Percentiles rank a stretch among this genome's conserved stretches.
Conservation (phyloP, 345 rosid species). For the Ceriops decandra region DNA sequence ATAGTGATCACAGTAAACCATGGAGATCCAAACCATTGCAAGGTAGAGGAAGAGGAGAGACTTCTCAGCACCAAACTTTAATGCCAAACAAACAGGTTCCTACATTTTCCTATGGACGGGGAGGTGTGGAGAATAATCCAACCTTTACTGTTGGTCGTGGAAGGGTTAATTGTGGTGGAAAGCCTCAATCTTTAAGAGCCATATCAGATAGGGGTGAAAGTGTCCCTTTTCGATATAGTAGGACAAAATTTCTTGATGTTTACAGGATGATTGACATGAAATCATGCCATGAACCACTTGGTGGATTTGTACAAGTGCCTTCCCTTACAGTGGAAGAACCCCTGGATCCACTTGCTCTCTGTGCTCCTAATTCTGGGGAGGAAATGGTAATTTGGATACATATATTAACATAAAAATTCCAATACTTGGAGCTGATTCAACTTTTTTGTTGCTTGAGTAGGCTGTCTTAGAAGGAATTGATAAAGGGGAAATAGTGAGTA, state of each 20-base stretch:
- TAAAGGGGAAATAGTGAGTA: constrained; percentile 73
- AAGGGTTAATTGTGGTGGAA: constrained; percentile 53
- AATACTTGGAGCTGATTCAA: constrained; percentile 18
- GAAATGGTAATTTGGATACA: constrained; percentile 61
- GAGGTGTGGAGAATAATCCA: constrained; percentile 59
- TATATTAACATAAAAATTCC: constrained; percentile 14
- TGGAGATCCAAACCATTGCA: constrained; percentile 74
- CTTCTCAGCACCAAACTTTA: constrained; percentile 49
- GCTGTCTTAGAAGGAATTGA: constrained; percentile 73
- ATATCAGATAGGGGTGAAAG: constrained; percentile 51
- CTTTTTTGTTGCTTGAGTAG: constrained; percentile 34
- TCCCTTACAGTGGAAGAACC: constrained; percentile 68
- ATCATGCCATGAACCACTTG: constrained; percentile 34
- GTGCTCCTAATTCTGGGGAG: constrained; percentile 67
- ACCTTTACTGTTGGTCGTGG: constrained; percentile 67
- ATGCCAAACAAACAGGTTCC: constrained; percentile 63
- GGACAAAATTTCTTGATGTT: constrained; percentile 75
- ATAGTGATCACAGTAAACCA: constrained; percentile 61
- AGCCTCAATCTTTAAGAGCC: constrained; percentile 44
- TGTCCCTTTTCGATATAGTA: constrained; percentile 60
- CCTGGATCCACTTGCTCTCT: constrained; percentile 73
- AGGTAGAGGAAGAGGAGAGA: constrained; percentile 74
- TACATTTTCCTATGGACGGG: constrained; percentile 57
- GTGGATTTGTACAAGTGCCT: constrained; percentile 61
- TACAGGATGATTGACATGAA: constrained; percentile 62